phyloP scores from a whole-genome alignment of 2,329 filamentous ascomycete species.

The Cryphonectria nitschkei region DNA sequence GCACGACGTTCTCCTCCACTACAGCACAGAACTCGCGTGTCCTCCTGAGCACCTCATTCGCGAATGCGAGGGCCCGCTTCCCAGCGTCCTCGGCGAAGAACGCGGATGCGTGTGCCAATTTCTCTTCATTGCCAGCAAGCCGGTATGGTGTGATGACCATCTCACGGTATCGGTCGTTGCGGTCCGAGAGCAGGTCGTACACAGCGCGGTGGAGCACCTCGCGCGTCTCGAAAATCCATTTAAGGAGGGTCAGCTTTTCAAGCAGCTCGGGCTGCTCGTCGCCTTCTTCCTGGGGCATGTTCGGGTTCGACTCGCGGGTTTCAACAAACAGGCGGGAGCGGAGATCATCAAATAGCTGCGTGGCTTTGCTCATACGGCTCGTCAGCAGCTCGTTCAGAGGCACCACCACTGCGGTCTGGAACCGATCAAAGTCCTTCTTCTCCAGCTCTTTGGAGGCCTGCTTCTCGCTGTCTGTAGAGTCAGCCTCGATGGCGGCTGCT shows the following conservation, averaged over 20 bases:
- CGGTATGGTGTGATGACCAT: slow-evolving; percentile 83
- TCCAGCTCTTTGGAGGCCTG: slow-evolving; percentile 71
- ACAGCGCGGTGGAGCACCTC: slow-evolving; percentile 84
- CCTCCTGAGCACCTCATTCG: slow-evolving; percentile 72
- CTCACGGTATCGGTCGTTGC: slow-evolving; percentile 83
- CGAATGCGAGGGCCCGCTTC: slow-evolving; percentile 71
- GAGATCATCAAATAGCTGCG: slow-evolving; percentile 76
- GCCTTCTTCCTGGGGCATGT: slow-evolving; percentile 90
- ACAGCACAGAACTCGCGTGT: slow-evolving; percentile 77
- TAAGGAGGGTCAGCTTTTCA: slow-evolving; percentile 91
- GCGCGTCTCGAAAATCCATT: slow-evolving; percentile 96
- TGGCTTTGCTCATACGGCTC: slow-evolving; percentile 73
- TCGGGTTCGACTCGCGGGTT: slow-evolving; percentile 69
- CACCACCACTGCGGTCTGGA: slow-evolving; percentile 81
- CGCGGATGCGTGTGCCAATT: slow-evolving; percentile 74
- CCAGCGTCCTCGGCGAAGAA: slow-evolving; percentile 83
- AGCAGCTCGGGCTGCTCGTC: slow-evolving; percentile 92
- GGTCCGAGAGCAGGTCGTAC: slow-evolving; percentile 81
- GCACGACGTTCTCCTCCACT: slow-evolving; percentile 81
- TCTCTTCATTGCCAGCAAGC: slow-evolving; percentile 74
- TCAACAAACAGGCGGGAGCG: slow-evolving; percentile 74
- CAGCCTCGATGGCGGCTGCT: slow-evolving; percentile 79
- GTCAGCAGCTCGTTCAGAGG: slow-evolving; percentile 82
- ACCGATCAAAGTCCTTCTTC: slow-evolving; percentile 81
- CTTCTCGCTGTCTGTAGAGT: slow-evolving; percentile 72